Conservation (phyloP, 257 asterid species). For the Verbascum thapsus region DNA sequence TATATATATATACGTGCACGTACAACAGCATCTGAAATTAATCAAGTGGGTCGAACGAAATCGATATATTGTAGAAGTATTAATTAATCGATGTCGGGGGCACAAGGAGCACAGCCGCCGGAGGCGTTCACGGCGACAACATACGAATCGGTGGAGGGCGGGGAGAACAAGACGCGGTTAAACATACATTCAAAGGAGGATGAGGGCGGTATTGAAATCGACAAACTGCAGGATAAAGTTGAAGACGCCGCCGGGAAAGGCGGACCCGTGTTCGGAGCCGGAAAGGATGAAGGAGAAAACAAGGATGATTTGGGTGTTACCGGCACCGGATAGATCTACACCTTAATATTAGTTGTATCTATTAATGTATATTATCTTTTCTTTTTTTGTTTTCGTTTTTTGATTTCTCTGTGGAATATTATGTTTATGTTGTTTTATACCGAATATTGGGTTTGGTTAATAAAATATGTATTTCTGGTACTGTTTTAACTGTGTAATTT, state of each 20-base stretch:
- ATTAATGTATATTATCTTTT: not conserved
- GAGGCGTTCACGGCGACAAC: conserved; percentile 67
- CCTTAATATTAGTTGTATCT: no score
- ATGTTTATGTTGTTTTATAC: not conserved
- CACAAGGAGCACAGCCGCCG: conserved; percentile 93
- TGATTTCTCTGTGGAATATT: not conserved
- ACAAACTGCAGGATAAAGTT: conserved; percentile 74
- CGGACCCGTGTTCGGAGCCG: conserved; percentile 81
- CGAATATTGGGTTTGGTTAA: no score
- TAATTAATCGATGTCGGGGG: conserved; percentile 66
- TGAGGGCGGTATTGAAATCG: conserved; percentile 68
- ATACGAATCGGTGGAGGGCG: conserved; percentile 66
- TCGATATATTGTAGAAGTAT: not conserved
- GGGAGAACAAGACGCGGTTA: conserved; percentile 59
- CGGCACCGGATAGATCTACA: conserved; percentile 50
- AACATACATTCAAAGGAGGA: conserved; percentile 79
- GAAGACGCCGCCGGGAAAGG: conserved; percentile 79
- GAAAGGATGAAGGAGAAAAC: conserved; percentile 50
- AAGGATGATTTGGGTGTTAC: conserved; percentile 74
- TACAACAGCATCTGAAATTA: not conserved
- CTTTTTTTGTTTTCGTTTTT: not conserved
- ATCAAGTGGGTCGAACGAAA: not conserved
- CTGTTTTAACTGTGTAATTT: no score
- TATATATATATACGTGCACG: not conserved
- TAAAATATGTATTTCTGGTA: no score